Base-by-base conservation (phyloP, 176 grass and related monocot species). In the Carex parvula region DNA sequence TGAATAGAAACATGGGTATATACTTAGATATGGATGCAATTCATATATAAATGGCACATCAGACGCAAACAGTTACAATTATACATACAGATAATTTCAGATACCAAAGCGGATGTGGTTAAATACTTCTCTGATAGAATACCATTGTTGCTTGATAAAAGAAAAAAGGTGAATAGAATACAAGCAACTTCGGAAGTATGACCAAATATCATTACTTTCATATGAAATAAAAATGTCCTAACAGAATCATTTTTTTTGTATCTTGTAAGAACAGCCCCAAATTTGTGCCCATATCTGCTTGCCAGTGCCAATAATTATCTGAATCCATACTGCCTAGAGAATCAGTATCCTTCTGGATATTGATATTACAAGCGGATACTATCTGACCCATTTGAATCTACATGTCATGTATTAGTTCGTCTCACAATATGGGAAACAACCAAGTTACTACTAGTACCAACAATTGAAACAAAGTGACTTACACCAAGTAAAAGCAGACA, bases 401-500 rank as follows among this genome's bases (percentile, higher is more conserved):
- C 21, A 69, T 15, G 13, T 71, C 68, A 20, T 46, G 68, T 37
- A 79, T 54, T 37, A 1, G 8, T 63, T 81, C 55, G 18, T 56
- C 55, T 33, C 50, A 33, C 26, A 54, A 57, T 16, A 81, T 44
- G 9, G 13, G 41, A 83, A 63, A 83, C 37, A 48, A 60, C 60
- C 14, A 55, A 29, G 13, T 57, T 56, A 78, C 56, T 64, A 68
- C 20, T 15, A 56, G 63, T 64, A 85, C 2, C 81, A 62, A 41
- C 35, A 70, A 84, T 75, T 66, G 67, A 83, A 32, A 63, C 48
- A 57, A 89, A 85, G 84, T 87, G 60, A 57, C 90, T 90, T 98
- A 98, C 95, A 86, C 91, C 85, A 52, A 76, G 84, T 83, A 98
- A 65, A 62, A 89, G 64, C 30, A 84, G 86, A 62, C 88, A 91